phyloP scores from a whole-genome alignment of 352 stramenopile genomes.

The Hyaloperonospora brassicae region DNA sequence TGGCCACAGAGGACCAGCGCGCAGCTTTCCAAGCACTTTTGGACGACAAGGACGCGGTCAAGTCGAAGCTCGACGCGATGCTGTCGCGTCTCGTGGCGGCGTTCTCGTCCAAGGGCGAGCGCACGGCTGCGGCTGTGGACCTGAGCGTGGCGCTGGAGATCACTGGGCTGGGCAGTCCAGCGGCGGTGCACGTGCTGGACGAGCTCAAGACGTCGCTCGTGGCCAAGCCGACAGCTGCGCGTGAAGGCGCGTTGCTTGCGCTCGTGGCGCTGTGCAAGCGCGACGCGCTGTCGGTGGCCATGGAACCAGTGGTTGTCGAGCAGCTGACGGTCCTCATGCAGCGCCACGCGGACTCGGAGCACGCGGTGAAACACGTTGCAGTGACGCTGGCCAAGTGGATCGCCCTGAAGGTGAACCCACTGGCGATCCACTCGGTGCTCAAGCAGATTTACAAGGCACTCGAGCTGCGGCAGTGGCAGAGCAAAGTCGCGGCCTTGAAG shows the following conservation, averaged over 20 bases:
- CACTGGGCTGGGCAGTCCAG: conserved; percentile 28
- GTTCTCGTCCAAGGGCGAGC: conserved; percentile 29
- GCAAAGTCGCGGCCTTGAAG: conserved; percentile 81
- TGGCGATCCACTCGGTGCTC: conserved; percentile 51
- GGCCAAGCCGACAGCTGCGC: conserved; percentile 38
- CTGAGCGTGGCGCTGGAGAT: conserved; percentile 40
- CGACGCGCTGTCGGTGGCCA: conserved; percentile 34
- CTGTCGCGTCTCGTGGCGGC: conserved; percentile 37
- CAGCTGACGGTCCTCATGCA: conserved; percentile 45
- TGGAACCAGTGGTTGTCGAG: conserved; percentile 53
- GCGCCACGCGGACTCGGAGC: conserved; percentile 58
- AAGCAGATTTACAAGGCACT: conserved; percentile 51
- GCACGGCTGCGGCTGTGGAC: conserved; percentile 39
- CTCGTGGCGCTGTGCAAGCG: conserved; percentile 37
- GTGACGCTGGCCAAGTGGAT: conserved; percentile 27
- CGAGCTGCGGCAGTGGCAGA: conserved; percentile 73
- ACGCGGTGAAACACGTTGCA: conserved; percentile 39
- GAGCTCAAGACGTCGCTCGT: conserved; percentile 35
- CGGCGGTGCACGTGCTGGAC: conserved; percentile 36
- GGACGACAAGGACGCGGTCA: conserved; percentile 24
- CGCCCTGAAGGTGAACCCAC: conserved; percentile 39
- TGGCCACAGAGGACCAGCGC: conserved; percentile 28
- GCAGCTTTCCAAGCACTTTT: conserved; percentile 24
- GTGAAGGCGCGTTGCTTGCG: conserved; percentile 45
- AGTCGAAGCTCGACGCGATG: conserved; percentile 30